Evolutionary conservation across 306 rosid species (phyloP).

Genomic region (Vicia sativa): DNA sequence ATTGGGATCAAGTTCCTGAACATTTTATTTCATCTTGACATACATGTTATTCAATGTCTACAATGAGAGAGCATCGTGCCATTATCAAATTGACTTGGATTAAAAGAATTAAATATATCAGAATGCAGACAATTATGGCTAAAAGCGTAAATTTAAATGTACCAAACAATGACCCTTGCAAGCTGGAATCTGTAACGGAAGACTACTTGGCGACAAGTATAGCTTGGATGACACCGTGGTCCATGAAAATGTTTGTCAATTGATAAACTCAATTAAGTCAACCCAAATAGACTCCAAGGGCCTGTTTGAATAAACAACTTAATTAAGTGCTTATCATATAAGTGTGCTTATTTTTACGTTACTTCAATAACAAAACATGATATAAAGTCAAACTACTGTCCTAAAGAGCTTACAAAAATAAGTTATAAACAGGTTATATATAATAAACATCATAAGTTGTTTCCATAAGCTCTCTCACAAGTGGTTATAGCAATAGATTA

Average conservation of each 20-base stretch:
- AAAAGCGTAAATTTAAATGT: constrained; percentile 34
- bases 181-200: constrained; percentile 89
- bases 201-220: constrained; percentile 86
- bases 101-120: constrained; percentile 19
- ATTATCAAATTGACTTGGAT: constrained; percentile 8
- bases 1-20: not conserved
- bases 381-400: not conserved
- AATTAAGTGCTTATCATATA: too few relatives aligned
- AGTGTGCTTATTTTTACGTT: too few relatives aligned
- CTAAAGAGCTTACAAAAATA: not conserved
- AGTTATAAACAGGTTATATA: not conserved
- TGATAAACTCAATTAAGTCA: not conserved
- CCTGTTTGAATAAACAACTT: too few relatives aligned
- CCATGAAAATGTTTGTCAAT: constrained; percentile 65
- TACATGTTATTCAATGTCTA: constrained; percentile 15
- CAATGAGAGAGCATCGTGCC: constrained; percentile 12
- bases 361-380: too few relatives aligned
- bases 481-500: too few relatives aligned
- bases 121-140: not conserved
- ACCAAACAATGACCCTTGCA: constrained; percentile 98
- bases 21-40: constrained; percentile 24
- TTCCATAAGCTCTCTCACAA: not conserved
- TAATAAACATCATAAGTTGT: not conserved
- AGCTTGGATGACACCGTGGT: constrained; percentile 79
- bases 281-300: not conserved